Percentiles rank a stretch among this genome's conserved stretches.
phyloP scores from a whole-genome alignment of 768 basidiomycete genomes.

The Gloeopeniophorella convolvens region DNA sequence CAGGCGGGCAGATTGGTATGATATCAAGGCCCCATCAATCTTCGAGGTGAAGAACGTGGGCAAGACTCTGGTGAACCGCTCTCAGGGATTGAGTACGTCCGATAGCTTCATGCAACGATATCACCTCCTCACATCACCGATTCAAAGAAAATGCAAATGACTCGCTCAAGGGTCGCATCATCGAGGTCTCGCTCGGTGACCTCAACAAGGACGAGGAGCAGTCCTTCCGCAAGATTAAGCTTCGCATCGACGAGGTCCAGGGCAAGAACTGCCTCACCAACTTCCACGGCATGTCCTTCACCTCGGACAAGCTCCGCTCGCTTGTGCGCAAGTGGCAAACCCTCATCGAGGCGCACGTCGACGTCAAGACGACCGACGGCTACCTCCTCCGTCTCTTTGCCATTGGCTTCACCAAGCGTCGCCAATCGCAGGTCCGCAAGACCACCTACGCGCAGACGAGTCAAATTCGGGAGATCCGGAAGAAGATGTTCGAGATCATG shows the following conservation, averaged over 20 bases:
- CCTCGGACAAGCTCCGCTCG: constrained; percentile 98
- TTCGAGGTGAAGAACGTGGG: constrained; percentile 96
- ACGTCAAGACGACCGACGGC: constrained; percentile 98
- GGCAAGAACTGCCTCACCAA: constrained; percentile 99
- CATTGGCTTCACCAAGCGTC: constrained; percentile 98
- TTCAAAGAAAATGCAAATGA: constrained; percentile 92
- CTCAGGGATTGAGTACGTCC: constrained; percentile 91
- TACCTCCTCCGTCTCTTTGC: constrained; percentile 99
- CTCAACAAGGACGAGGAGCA: constrained; percentile 99
- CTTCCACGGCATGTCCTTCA: constrained; percentile 99
- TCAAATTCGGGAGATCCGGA: constrained; percentile 95
- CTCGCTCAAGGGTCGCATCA: constrained; percentile 92
- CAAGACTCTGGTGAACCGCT: constrained; percentile 98
- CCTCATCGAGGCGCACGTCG: constrained; percentile 97
- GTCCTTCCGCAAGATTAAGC: constrained; percentile 98
- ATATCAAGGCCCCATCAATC: constrained; percentile 96
- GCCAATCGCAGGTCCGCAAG: constrained; percentile 94
- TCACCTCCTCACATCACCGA: constrained; percentile 16
- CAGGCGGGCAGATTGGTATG: constrained; percentile 83
- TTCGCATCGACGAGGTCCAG: constrained; percentile 93
- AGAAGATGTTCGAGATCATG: constrained; percentile 99
- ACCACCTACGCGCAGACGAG: constrained; percentile 96
- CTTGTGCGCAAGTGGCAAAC: constrained; percentile 99
- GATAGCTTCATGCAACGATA: not conserved
- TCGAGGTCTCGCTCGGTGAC: constrained; percentile 95